Conservation (phyloP, 306 rosid species). For the Hippophae rhamnoides region DNA sequence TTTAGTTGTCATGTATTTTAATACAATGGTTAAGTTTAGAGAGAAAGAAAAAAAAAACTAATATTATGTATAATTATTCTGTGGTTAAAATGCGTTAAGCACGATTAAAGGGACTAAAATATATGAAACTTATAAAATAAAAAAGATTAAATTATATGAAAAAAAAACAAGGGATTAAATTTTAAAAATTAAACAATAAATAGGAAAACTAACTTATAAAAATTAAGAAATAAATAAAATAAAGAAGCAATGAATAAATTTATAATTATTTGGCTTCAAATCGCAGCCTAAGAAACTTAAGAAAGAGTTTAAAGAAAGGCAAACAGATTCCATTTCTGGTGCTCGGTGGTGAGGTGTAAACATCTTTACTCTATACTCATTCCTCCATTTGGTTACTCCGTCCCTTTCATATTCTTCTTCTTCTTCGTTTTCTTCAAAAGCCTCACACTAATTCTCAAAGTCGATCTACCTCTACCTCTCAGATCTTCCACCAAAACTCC, state of each 20-base stretch:
- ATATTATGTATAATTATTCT: too few species aligned
- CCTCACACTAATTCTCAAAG: background rate
- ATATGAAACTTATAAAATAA: too few species aligned
- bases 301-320: slow-evolving; percentile 2
- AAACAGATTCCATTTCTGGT: slow-evolving; percentile 17
- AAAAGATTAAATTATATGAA: too few species aligned
- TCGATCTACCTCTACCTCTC: background rate
- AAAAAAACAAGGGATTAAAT: too few species aligned
- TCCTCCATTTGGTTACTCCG: slow-evolving; percentile 19
- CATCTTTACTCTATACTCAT: slow-evolving; percentile 9
- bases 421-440: slow-evolving; percentile 7
- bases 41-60: too few species aligned
- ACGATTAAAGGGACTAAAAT: too few species aligned
- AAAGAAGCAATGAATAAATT: background rate
- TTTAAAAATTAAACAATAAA: too few species aligned
- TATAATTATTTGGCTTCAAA: too few species aligned
- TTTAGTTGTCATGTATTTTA: too few species aligned
- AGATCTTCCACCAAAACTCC: background rate
- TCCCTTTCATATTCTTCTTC: slow-evolving; percentile 11
- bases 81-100: too few species aligned
- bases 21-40: too few species aligned
- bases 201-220: too few species aligned
- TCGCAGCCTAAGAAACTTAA: background rate
- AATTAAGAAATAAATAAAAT: slow-evolving; percentile 4
- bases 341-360: slow-evolving; percentile 41